Base-by-base conservation (phyloP, 495 filamentous ascomycete genomes). In the Xylaria telfairii region DNA sequence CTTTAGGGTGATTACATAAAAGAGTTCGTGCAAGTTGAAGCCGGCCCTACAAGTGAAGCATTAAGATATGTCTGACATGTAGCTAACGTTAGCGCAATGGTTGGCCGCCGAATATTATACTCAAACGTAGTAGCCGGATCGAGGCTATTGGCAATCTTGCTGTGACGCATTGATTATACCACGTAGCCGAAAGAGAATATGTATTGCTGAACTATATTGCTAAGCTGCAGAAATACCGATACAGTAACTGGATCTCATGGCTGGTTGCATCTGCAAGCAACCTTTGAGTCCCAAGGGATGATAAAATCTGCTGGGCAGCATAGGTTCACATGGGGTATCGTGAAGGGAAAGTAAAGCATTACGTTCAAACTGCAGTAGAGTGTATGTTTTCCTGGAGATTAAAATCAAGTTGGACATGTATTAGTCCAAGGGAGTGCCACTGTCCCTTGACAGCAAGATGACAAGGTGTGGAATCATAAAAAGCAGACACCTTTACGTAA, bases 201-300 rank as follows among this genome's bases (percentile, higher is more conserved):
- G 51, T 17, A 12, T 24, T 51, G 47, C 47, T 3, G 21, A 51
- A 54, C 19, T 37, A 5, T 13, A 59, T 37, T 21, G 19, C 17
- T 37, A n/a, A n/a, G 56, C 28, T 39, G 56, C 32, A 21, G 56
- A 57, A 10, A 19, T 59, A 59, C 54, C 0, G 17, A n/a, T 6
- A 13, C 1, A n/a, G 30, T 17, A 34, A 4, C 30, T 2, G 10
- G 28, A 24, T 9, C 3, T 0, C 30, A 32, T 21, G 21, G 41
- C 42, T 47, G 8, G 61, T 64, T 44, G 41, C 41, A 32, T 64
- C 21, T 64, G 41, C 61, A 47, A n/a, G 41, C 15, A 47, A 4
- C 21, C 13, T 42, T 2, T 5, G 15, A 32, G 61, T 5, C 32
- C 2, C n/a, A 7, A 26, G 0, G 8, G 61, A 32, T 26, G 30